Percentiles rank a stretch among this genome's conserved stretches.
phyloP scores from a whole-genome alignment of 176 grass and related monocot species.

The Oropetium thomaeum region DNA sequence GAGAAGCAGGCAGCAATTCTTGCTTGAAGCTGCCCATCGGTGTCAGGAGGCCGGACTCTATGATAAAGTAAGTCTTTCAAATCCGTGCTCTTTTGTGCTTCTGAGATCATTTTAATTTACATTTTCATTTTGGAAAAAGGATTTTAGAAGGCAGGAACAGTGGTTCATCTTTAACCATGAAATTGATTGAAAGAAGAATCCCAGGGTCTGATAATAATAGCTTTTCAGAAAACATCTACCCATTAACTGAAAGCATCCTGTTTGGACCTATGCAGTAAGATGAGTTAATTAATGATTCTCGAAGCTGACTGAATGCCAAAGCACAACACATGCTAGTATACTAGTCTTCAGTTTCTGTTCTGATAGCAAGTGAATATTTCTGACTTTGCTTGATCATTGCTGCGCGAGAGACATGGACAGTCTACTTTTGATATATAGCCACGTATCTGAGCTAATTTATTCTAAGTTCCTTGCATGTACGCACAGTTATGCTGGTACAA shows the following conservation, averaged over 20 bases:
- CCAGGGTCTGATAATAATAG: not conserved
- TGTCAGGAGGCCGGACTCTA: conserved; percentile 91
- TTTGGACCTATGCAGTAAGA: not conserved
- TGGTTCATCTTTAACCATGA: conserved; percentile 6
- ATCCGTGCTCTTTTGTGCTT: not conserved
- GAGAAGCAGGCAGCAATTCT: conserved; percentile 71
- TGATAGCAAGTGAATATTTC: not conserved
- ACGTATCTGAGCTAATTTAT: not conserved
- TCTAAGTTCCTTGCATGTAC: not conserved
- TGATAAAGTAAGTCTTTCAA: conserved; percentile 67
- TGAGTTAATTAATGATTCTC: not conserved
- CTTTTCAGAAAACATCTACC: not conserved
- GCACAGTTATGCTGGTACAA: not conserved
- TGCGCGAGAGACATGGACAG: not conserved
- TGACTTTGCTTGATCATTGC: not conserved
- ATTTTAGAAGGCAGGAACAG: not conserved
- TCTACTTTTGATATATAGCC: not conserved
- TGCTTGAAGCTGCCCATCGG: conserved; percentile 80
- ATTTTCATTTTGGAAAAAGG: conserved; percentile 7
- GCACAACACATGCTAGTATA: not conserved
- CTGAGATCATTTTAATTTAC: not conserved
- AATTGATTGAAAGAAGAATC: conserved; percentile 22
- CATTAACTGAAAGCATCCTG: not conserved
- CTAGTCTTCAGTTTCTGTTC: not conserved
- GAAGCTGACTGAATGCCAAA: not conserved